A percentile compares a stretch with the other conserved stretches of the same genome.
Conservation (phyloP, 805 yeast species). For the Yarrowia bubula region DNA sequence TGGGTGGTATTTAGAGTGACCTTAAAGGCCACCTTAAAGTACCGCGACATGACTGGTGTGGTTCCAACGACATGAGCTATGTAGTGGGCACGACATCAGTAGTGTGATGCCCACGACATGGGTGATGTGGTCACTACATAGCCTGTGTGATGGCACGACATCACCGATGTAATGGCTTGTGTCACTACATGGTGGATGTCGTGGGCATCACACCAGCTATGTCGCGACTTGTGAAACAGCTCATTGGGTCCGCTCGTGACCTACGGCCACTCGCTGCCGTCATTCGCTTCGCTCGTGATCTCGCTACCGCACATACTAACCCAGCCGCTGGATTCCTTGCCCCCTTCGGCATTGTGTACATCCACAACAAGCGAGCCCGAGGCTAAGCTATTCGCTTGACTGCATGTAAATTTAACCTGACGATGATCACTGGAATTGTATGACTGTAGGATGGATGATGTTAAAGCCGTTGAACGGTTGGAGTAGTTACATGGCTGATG, state of each 20-base stretch:
- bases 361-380: constrained; percentile 61
- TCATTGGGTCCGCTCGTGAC: too few species aligned
- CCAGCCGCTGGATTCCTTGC: constrained; percentile 58
- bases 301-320: constrained; percentile 16
- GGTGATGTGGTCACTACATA: not conserved
- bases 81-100: not conserved
- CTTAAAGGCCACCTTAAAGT: not conserved
- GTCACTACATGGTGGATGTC: not conserved
- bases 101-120: not conserved
- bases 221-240: not conserved
- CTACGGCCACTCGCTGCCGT: too few species aligned
- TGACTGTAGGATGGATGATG: not conserved
- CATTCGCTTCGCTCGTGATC: too few species aligned
- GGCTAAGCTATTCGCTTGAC: constrained; percentile 6
- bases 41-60: not conserved
- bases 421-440: not conserved
- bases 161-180: not conserved
- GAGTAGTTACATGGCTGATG: not conserved
- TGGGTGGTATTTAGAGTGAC: not conserved
- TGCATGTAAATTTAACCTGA: constrained; percentile 26
- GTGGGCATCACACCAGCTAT: not conserved
- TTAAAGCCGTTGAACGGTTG: too few species aligned
- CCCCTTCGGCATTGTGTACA: constrained; percentile 76
- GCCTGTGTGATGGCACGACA: not conserved
- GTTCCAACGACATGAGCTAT: not conserved